These are phyloP conservation scores for Boletus rubropictus DNA, from an alignment of 768 basidiomycete genomes.

Conservation along the genomic window DNA sequence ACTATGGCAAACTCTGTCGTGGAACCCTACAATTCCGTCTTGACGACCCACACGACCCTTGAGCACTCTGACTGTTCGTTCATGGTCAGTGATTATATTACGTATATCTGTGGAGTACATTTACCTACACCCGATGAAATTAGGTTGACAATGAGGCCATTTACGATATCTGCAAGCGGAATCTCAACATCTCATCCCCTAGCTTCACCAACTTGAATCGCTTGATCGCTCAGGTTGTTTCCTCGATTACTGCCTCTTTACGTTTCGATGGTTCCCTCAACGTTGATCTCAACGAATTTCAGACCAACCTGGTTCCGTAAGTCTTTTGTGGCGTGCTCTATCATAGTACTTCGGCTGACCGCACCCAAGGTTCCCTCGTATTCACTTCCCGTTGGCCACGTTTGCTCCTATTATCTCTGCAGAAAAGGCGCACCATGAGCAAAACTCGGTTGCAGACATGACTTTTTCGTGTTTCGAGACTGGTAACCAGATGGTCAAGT, in stretches of 20 bases:
- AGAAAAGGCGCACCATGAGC: slow-evolving; percentile 93
- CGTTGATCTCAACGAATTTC: slow-evolving; percentile 91
- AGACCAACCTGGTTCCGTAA: slow-evolving; percentile 96
- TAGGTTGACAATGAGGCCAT: slow-evolving; percentile 83
- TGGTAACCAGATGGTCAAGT: slow-evolving; percentile 77
- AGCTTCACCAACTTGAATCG: slow-evolving; percentile 94
- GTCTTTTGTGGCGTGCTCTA: slow-evolving; percentile 27
- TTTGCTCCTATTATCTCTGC: slow-evolving; percentile 92
- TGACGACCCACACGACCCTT: slow-evolving; percentile 96
- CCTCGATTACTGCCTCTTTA: slow-evolving; percentile 90
- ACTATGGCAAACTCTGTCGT: slow-evolving; percentile 92
- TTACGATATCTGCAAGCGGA: slow-evolving; percentile 80
- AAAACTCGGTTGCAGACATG: slow-evolving; percentile 98
- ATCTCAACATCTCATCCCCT: slow-evolving; percentile 78
- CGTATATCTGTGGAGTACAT: neutral
- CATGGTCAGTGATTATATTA: slow-evolving; percentile 56
- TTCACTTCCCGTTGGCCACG: slow-evolving; percentile 97
- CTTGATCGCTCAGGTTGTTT: slow-evolving; percentile 97
- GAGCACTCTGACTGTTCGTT: slow-evolving; percentile 99
- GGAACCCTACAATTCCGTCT: slow-evolving; percentile 95
- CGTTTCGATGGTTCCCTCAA: slow-evolving; percentile 61
- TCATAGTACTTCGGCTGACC: neutral
- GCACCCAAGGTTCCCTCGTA: slow-evolving; percentile 78
- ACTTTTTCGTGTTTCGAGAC: slow-evolving; percentile 85
- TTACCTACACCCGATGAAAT: slow-evolving; percentile 3